A percentile compares a stretch with the other conserved stretches of the same genome.
Evolutionary conservation across 345 rosid species (phyloP).

Genomic region (Hibiscus tridactylites): DNA sequence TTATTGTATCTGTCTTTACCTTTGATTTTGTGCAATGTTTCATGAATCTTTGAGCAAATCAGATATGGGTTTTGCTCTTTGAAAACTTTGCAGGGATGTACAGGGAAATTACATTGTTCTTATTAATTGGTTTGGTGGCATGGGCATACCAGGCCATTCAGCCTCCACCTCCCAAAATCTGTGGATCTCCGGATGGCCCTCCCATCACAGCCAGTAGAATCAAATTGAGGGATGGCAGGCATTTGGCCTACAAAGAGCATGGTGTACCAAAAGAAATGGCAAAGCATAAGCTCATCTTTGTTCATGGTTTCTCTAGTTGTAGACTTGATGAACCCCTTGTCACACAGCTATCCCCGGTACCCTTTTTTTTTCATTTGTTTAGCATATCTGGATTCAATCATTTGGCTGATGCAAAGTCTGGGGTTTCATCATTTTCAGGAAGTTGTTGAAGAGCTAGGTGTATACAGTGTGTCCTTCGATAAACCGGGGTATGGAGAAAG

Average conservation of each 20-base stretch:
- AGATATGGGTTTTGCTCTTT: background rate
- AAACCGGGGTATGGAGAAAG: conserved; percentile 53
- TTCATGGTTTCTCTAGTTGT: conserved; percentile 38
- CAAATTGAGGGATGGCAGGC: conserved; percentile 34
- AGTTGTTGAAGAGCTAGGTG: conserved; percentile 32
- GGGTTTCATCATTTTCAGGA: conserved; percentile 21
- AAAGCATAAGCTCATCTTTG: conserved; percentile 26
- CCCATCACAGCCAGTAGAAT: conserved; percentile 35
- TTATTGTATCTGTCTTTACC: too few relatives aligned
- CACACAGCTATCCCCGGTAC: conserved; percentile 24
- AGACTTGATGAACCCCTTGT: conserved; percentile 25
- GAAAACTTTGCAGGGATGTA: conserved; percentile 13
- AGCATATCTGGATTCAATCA: background rate
- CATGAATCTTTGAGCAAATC: background rate
- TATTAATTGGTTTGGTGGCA: conserved; percentile 26
- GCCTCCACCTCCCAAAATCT: conserved; percentile 34
- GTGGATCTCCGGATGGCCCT: conserved; percentile 35
- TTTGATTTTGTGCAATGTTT: background rate
- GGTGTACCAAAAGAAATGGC: conserved; percentile 37
- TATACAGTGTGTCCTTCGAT: conserved; percentile 35
- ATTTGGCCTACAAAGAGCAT: conserved; percentile 24
- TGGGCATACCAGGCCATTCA: conserved; percentile 34
- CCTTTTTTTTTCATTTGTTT: background rate
- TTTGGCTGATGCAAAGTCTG: background rate
- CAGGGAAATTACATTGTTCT: conserved; percentile 10